These are phyloP conservation scores for Ceratobasidium sp. DNA, from an alignment of 1,284 basidiomycete species.

Conservation along the genomic window DNA sequence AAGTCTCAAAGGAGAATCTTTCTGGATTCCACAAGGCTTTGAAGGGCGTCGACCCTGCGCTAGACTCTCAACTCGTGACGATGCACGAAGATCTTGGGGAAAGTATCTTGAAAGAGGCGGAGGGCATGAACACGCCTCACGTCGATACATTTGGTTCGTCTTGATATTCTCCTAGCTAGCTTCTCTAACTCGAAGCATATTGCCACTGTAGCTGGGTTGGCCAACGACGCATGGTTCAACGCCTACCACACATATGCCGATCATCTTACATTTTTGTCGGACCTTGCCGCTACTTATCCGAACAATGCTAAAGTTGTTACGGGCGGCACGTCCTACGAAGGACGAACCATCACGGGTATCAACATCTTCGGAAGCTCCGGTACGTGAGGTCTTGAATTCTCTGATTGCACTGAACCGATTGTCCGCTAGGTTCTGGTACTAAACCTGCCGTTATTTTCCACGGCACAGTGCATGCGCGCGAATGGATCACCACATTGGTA, in stretches of 20 bases:
- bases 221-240: slow-evolving; percentile 38
- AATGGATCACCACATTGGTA: slow-evolving; percentile 47
- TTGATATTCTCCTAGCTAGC: not conserved
- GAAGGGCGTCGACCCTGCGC: not conserved
- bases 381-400: not conserved
- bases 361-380: slow-evolving; percentile 46
- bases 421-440: slow-evolving; percentile 40
- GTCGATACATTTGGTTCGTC: slow-evolving; percentile 22
- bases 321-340: slow-evolving; percentile 38
- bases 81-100: slow-evolving; percentile 32
- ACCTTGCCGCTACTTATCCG: slow-evolving; percentile 17
- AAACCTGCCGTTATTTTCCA: slow-evolving; percentile 46
- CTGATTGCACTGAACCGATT: no score
- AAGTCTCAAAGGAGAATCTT: slow-evolving; percentile 28
- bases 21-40: slow-evolving; percentile 15
- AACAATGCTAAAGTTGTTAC: slow-evolving; percentile 44
- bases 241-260: slow-evolving; percentile 34
- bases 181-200: not conserved
- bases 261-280: slow-evolving; percentile 27
- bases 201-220: slow-evolving; percentile 7
- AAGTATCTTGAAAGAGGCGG: slow-evolving; percentile 32
- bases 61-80: slow-evolving; percentile 28
- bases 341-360: slow-evolving; percentile 44
- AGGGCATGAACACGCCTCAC: slow-evolving; percentile 34
- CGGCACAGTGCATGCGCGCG: slow-evolving; percentile 45